These are phyloP conservation scores for Saprolegnia diclina DNA, from an alignment of 352 stramenopile species.

Conservation along the genomic window DNA sequence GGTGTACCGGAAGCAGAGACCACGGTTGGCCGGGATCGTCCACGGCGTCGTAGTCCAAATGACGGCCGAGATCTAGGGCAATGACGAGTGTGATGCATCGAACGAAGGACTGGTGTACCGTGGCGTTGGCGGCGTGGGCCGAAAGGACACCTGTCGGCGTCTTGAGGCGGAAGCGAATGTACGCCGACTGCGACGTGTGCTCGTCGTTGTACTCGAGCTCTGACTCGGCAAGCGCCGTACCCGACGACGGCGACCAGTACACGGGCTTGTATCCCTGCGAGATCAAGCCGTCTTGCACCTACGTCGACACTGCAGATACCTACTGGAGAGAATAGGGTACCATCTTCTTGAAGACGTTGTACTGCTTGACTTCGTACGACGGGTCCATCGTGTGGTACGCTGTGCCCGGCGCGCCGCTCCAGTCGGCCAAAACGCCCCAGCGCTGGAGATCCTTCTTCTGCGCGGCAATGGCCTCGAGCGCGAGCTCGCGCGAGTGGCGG, in stretches of 20 bases:
- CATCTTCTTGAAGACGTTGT: slow-evolving; percentile 97
- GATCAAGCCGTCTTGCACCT: slow-evolving; percentile 88
- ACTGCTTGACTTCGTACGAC: slow-evolving; percentile 94
- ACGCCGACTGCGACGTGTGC: slow-evolving; percentile 94
- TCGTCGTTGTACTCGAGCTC: slow-evolving; percentile 98
- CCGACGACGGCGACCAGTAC: slow-evolving; percentile 96
- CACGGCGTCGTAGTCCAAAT: slow-evolving; percentile 99
- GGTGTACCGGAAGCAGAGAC: slow-evolving; percentile 81
- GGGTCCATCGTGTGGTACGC: slow-evolving; percentile 93
- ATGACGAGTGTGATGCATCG: slow-evolving; percentile 21
- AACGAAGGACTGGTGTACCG: not conserved
- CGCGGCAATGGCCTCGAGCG: slow-evolving; percentile 87
- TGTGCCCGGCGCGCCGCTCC: slow-evolving; percentile 64
- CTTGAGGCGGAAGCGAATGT: slow-evolving; percentile 84
- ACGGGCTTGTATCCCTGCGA: slow-evolving; percentile 98
- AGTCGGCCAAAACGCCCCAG: slow-evolving; percentile 92
- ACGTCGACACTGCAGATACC: not conserved
- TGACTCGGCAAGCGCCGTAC: slow-evolving; percentile 96
- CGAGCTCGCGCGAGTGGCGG: slow-evolving; percentile 87
- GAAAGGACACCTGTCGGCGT: slow-evolving; percentile 18
- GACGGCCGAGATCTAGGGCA: slow-evolving; percentile 42
- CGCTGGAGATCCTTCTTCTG: slow-evolving; percentile 91
- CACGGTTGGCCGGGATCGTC: slow-evolving; percentile 97
- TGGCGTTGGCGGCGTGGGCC: slow-evolving; percentile 14
- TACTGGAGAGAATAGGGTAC: slow-evolving; percentile 25